Evolutionary conservation across 768 basidiomycete genomes (phyloP), one percentile per base, ranked within the genome.

Genomic region (Phylloporus rhodoxanthus): DNA sequence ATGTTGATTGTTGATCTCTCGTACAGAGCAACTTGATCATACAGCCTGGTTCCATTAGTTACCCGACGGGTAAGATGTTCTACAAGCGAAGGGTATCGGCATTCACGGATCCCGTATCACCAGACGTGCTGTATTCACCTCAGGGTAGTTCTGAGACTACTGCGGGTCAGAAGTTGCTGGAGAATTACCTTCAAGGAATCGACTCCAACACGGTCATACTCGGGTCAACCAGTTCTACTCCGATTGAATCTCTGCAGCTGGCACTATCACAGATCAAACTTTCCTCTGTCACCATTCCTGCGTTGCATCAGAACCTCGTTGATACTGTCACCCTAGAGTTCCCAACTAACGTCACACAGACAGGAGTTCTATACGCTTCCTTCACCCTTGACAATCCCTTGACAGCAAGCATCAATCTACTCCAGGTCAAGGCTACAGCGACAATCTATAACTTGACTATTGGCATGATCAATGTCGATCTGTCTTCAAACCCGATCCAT

Each of bases 161-260:
- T 1, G 77, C 82, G 2, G 85, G 85, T 19, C 73, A 71, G 46
- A 58, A 60, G 8, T 60, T 87, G 52, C 72, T 88, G 41, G 76
- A 84, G 64, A 82, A 84, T 60, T 87, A 79, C 58, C 63, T 88
- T n/a, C 79, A 84, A 66, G 85, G 83, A 15, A 55, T 80, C 26
- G 68, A 78, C 51, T 76, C 77, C 7, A 68, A 71, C 39, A 81
- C 80, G 2, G 70, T 71, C 5, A 86, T 88, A 45, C 57, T 68
- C 7, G 85, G 85, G 5, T 72, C 75, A 11, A 72, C 69, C 1
- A 70, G 57, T 33, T 80, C 84, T 4, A 87, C 84, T 1, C 67
- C 72, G 0, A 80, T 87, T 14, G 70, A 70, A 33, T 86, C 85
- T 1, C 67, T 88, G 32, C 74, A 84, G 57, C 62, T 66, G 11